Percentiles rank a stretch among this genome's conserved stretches.
phyloP scores from a whole-genome alignment of 2,329 filamentous ascomycete genomes.

The Penicillium sp. region DNA sequence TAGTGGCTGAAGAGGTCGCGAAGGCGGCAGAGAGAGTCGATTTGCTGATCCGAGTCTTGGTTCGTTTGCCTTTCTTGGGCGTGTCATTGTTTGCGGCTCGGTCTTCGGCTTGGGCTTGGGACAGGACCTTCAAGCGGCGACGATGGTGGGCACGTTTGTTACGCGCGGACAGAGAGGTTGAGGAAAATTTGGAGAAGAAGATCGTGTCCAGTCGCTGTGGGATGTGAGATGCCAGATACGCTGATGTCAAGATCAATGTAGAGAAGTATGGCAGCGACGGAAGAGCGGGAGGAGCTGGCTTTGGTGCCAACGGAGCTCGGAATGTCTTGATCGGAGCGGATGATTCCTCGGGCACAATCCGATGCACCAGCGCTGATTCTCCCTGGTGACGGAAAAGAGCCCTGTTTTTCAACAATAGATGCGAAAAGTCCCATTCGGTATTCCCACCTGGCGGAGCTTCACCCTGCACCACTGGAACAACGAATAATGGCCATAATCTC shows the following conservation, averaged over 20 bases:
- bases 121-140: constrained; percentile 39
- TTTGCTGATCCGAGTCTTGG: constrained; percentile 40
- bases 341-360: constrained; percentile 33
- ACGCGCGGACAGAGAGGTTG: constrained; percentile 39
- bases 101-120: constrained; percentile 36
- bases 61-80: constrained; percentile 33
- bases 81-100: constrained; percentile 27
- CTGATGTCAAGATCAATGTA: constrained; percentile 45
- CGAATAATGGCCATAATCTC: constrained; percentile 80
- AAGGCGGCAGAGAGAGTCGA: constrained; percentile 39
- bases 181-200: constrained; percentile 48
- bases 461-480: constrained; percentile 68
- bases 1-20: constrained; percentile 36
- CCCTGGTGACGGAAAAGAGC: constrained; percentile 44
- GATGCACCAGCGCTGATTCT: constrained; percentile 42
- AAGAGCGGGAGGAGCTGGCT: constrained; percentile 28
- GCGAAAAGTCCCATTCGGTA: constrained; percentile 73
- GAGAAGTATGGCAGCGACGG: constrained; percentile 44
- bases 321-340: constrained; percentile 7
- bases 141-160: constrained; percentile 44
- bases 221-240: constrained; percentile 46
- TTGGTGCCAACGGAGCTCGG: constrained; percentile 20
- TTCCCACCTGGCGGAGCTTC: constrained; percentile 43
- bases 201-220: constrained; percentile 46
- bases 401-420: constrained; percentile 60